Base-by-base conservation (phyloP, 192 early-diverging fungal species). In the Thamnidium elegans region DNA sequence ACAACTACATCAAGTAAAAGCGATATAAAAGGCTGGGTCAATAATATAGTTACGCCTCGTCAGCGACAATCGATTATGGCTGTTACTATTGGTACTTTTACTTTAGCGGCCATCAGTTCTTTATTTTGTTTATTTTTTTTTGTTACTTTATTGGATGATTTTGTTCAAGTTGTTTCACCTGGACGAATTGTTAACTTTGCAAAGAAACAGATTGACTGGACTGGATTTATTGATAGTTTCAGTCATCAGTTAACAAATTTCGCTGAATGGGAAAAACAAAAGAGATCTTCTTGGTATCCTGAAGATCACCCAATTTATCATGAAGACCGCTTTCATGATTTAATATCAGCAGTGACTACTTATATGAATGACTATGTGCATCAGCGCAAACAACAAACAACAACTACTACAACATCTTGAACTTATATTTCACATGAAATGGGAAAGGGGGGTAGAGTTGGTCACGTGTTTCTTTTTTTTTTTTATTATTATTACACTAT, bases 231-330 rank as follows among this genome's bases (percentile, higher is more conserved):
- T 7, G 59, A 59, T n/a, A 54, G 62, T 8, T 26, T 69, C 6
- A 69, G 67, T 47, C 59, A 64, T 44, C 68, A 64, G 9, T 54
- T 70, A 13, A 64, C 68, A 9, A 58, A 36, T 31, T 50, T 70
- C 34, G 68, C 68, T 14, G 68, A 70, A 31, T 70, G 68, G 68
- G 68, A 70, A 21, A 63, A 62, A 13, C 68, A 58, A 26, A 62
- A 70, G n/a, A 30, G 68, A n/a, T 53, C 68, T 13, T 54, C 62
- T 6, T 70, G 68, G 68, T 55, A 55, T 55, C 59, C 67, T 43
- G 23, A 61, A 4, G 31, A 50, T 15, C 52, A 61, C 3, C 44
- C n/a, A 17, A 26, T 30, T 3, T 5, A 48, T 45, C 17, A 43
- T 45, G 63, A 52, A 20, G 58, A 62, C 47, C 46, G 59, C 6